Evolutionary conservation across 2,329 filamentous ascomycete species (phyloP).

Genomic region (Penicillium expansum): DNA sequence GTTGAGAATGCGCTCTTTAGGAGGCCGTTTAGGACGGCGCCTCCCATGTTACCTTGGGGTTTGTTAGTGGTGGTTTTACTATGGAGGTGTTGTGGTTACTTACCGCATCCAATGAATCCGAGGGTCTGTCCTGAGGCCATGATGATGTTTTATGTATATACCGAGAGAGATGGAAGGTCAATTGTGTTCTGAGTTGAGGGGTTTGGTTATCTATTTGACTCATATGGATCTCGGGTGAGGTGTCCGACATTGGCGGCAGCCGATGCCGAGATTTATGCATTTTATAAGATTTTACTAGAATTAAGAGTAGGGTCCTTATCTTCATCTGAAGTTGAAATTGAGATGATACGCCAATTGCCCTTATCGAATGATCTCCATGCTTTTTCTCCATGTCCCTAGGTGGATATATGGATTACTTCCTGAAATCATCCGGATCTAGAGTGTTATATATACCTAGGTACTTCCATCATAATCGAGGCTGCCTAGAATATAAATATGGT

Average conservation of each 20-base stretch:
- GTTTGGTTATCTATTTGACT: background rate
- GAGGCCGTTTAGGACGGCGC: slow-evolving; percentile 36
- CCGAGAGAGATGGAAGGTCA: background rate
- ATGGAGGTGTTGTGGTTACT: background rate
- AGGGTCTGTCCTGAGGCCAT: slow-evolving; percentile 14
- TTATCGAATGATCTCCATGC: background rate
- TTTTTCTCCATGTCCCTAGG: background rate
- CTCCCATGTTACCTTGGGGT: slow-evolving; percentile 36
- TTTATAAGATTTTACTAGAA: background rate
- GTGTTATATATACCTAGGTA: too few relatives aligned
- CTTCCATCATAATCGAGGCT: too few relatives aligned
- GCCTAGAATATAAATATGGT: background rate
- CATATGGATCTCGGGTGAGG: background rate
- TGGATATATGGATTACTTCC: background rate
- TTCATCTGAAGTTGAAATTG: background rate
- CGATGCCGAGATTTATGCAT: background rate
- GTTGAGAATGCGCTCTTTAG: slow-evolving; percentile 23
- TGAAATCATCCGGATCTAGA: background rate
- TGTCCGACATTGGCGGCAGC: background rate
- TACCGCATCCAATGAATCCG: slow-evolving; percentile 25
- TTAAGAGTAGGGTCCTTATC: too few relatives aligned
- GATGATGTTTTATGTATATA: too few relatives aligned
- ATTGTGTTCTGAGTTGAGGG: background rate
- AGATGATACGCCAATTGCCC: background rate
- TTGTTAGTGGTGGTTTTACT: slow-evolving; percentile 4